Evolutionary conservation across 164 flowering plant species (phyloP).

Genomic region (Nelumbo lutea): DNA sequence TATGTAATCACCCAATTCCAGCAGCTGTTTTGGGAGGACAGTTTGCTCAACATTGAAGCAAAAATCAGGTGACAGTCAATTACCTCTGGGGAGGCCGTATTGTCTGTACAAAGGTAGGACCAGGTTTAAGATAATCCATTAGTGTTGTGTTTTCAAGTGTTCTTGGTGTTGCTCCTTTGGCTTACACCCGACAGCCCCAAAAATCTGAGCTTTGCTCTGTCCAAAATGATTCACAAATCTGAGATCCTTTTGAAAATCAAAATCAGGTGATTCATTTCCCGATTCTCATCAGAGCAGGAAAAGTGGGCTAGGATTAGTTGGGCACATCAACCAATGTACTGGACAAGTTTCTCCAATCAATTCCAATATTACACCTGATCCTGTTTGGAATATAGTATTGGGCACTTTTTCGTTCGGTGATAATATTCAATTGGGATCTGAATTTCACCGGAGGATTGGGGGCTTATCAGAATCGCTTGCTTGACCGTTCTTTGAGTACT

Average conservation of each 20-base stretch:
- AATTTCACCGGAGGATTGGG: conserved; percentile 4
- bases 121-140: too few relatives aligned
- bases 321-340: conserved; percentile 68
- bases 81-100: too few relatives aligned
- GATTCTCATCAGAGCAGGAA: conserved; percentile 51
- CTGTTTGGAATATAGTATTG: conserved; percentile 12
- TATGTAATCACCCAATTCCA: too few relatives aligned
- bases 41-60: too few relatives aligned
- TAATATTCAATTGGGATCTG: conserved; percentile 7
- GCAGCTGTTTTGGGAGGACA: too few relatives aligned
- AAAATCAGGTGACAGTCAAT: too few relatives aligned
- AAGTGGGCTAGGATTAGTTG: conserved; percentile 30
- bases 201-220: conserved; percentile 11
- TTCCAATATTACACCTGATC: conserved; percentile 24
- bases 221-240: conserved; percentile 15
- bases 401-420: conserved; percentile 10
- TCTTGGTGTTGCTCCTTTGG: conserved; percentile 72
- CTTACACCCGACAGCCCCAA: conserved; percentile 64
- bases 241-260: conserved; percentile 13
- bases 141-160: conserved; percentile 19
- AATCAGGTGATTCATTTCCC: conserved; percentile 27
- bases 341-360: conserved; percentile 93
- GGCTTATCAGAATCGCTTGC: neutral
- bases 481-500: neutral
- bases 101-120: too few relatives aligned